Evolutionary conservation across 352 stramenopile genomes (phyloP).

Genomic region (Pythium dissotocum): DNA sequence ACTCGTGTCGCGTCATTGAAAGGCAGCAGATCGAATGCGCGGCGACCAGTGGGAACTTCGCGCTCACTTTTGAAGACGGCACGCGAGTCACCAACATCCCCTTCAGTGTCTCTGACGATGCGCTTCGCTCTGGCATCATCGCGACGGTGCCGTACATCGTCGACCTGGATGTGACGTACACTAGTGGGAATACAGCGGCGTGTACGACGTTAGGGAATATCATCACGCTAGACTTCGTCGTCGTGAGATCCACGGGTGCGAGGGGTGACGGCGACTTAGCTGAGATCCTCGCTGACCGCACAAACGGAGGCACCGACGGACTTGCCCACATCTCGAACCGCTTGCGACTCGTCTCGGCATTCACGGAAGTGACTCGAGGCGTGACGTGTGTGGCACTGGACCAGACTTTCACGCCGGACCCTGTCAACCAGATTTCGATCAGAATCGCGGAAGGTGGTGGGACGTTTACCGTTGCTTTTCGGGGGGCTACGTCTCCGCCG

Average conservation of each 20-base stretch:
- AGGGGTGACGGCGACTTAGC: slow-evolving; percentile 57
- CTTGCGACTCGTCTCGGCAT: slow-evolving; percentile 49
- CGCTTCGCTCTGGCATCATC: slow-evolving; percentile 47
- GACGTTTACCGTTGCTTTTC: slow-evolving; percentile 58
- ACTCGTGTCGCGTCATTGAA: slow-evolving; percentile 68
- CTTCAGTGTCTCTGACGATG: slow-evolving; percentile 41
- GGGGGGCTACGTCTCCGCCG: slow-evolving; percentile 57
- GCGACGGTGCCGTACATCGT: slow-evolving; percentile 52
- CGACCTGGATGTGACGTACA: slow-evolving; percentile 61
- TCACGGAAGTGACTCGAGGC: slow-evolving; percentile 57
- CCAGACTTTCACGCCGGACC: slow-evolving; percentile 43
- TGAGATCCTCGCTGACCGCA: slow-evolving; percentile 46
- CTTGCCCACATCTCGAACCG: slow-evolving; percentile 66
- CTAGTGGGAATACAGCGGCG: slow-evolving; percentile 31
- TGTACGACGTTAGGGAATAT: slow-evolving; percentile 56
- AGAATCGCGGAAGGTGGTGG: slow-evolving; percentile 48
- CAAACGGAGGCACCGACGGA: slow-evolving; percentile 49
- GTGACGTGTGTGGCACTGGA: slow-evolving; percentile 52
- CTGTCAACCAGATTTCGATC: slow-evolving; percentile 44
- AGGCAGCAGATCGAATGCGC: slow-evolving; percentile 61
- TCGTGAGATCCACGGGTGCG: slow-evolving; percentile 43
- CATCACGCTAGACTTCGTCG: slow-evolving; percentile 64
- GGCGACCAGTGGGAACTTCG: slow-evolving; percentile 66
- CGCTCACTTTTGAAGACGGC: slow-evolving; percentile 66
- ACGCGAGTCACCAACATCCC: slow-evolving; percentile 42